Evolutionary conservation across 768 basidiomycete species (phyloP), one percentile per base, ranked within the genome.

Genomic region (Trametes maxima): DNA sequence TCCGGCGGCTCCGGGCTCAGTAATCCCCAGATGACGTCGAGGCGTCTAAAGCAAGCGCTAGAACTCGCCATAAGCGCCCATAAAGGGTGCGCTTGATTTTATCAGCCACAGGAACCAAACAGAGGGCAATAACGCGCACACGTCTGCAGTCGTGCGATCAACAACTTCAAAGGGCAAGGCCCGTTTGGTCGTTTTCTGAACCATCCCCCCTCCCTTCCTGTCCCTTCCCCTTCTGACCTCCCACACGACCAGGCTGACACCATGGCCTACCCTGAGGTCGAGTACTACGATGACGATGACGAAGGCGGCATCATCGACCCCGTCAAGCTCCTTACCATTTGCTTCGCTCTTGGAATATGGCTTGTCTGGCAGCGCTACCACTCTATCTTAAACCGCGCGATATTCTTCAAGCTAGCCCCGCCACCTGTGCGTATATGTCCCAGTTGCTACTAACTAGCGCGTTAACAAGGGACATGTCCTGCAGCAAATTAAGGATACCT

Each of bases 321-420:
- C 49, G 63, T 89, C 51, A 89, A 88, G 74, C 81, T 86, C 35
- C 76, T 91, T 24, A 81, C 86, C 1, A 70, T 86, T 28, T 90
- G 89, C 77, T 85, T 92, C 64, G 89, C 83, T 40, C 78, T 89
- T 60, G 90, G 92, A 44, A 91, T 94, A 62, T 92, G 86, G 79
- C 79, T 92, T 25, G 88, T 94, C 46, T 82, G 87, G 67, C 78
- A 85, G 75, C 85, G 90, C 43, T 88, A 91, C 73, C 84, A 88
- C 69, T 86, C 85, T 67, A 82, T 86, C 51, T 82, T 83, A 64
- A 94, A 91, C 69, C 85, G 85, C 50, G 85, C 90, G 0, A 82
- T 93, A 2, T 80, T 82, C 1, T 95, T 96, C 74, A 70, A 76
- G 40, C 79, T 82, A 69, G 75, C 75, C 22, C 68, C 76, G 3